Evolutionary conservation across 495 filamentous ascomycete species (phyloP), one percentile per base, ranked within the genome.

Genomic region (Aeminium ludgeri): DNA sequence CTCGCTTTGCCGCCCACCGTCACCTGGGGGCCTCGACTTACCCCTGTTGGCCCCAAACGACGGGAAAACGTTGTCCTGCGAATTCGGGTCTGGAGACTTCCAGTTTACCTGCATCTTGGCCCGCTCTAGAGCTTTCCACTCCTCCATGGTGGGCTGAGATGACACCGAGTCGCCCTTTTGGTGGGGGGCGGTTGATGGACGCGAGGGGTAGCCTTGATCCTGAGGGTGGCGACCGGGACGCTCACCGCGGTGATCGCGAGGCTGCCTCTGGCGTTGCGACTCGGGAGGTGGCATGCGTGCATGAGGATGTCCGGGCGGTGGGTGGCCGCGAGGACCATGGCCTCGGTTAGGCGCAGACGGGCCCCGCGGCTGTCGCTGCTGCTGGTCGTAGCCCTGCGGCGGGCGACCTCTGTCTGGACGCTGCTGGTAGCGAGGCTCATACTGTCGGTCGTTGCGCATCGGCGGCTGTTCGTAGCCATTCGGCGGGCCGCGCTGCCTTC

Each of bases 1-100:
- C 37, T 51, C 29, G 48, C 51, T 35, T 51, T 20, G 48, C 19
- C 32, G 23, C 50, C 57, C 47, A 6, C 43, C 15, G 25, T 50
- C 40, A 11, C 36, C 27, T n/a, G 34, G n/a, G 2, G 34, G 27
- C 28, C 37, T 38, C 6, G n/a, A 28, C 10, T 44, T 34, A 12
- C 44, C 44, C 34, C 50, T 53, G 20, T 32, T 41, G 2, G 12
- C 44, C 2, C 51, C 51, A 42, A 58, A 58, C 1, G 43, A 38
- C 0, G 54, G 54, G 34, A 58, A 58, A 3, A 54, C 51, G 28
- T 55, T 58, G 41, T 58, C 55, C 18, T 40, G 44, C 3, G 46
- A 18, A 10, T 49, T 23, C 0, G 30, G 20, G 4, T 47, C 34
- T 4, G 46, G 45, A 11, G 39, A 45, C 12, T 15, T n/a, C 3